Percentiles rank a stretch among this genome's conserved stretches.
phyloP scores from a whole-genome alignment of 345 rosid species.

The Garcia nutans region DNA sequence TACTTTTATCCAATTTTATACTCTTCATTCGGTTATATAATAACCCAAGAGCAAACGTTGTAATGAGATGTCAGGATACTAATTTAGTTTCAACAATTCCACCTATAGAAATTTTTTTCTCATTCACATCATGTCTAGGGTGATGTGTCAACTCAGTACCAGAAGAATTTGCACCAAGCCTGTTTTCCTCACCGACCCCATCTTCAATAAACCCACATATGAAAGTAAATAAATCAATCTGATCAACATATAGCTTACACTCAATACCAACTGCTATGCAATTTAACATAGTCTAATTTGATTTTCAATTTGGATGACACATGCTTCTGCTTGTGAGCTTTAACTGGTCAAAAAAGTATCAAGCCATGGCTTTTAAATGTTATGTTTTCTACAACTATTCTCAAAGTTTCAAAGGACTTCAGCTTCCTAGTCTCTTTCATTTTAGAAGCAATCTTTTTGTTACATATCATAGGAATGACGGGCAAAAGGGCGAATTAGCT shows the following conservation, averaged over 20 bases:
- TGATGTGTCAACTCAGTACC: slow-evolving; percentile 24
- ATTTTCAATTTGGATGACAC: slow-evolving; percentile 65
- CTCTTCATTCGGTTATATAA: slow-evolving; percentile 58
- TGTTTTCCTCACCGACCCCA: slow-evolving; percentile 49
- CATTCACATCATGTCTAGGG: slow-evolving; percentile 27
- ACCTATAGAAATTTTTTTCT: slow-evolving; percentile 28
- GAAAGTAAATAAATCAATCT: slow-evolving; percentile 66
- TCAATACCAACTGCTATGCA: slow-evolving; percentile 81
- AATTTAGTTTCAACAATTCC: slow-evolving; percentile 41
- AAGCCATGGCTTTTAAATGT: slow-evolving; percentile 67
- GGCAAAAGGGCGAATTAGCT: too few relatives aligned
- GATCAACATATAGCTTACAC: slow-evolving; percentile 71
- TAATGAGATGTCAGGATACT: slow-evolving; percentile 58
- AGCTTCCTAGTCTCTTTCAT: slow-evolving; percentile 84
- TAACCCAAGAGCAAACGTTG: slow-evolving; percentile 72
- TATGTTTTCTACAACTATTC: slow-evolving; percentile 63
- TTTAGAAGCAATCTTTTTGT: slow-evolving; percentile 77
- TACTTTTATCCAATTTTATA: slow-evolving; percentile 41
- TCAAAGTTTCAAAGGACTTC: slow-evolving; percentile 72
- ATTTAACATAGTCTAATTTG: slow-evolving; percentile 66
- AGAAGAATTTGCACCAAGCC: slow-evolving; percentile 33
- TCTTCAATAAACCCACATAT: slow-evolving; percentile 61
- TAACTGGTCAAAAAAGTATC: slow-evolving; percentile 67
- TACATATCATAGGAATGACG: too few relatives aligned
- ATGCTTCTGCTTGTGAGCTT: slow-evolving; percentile 59